A percentile compares a stretch with the other conserved stretches of the same genome.
phyloP scores from a whole-genome alignment of 2,329 filamentous ascomycete genomes.

The Lasiodiplodia sp. region DNA sequence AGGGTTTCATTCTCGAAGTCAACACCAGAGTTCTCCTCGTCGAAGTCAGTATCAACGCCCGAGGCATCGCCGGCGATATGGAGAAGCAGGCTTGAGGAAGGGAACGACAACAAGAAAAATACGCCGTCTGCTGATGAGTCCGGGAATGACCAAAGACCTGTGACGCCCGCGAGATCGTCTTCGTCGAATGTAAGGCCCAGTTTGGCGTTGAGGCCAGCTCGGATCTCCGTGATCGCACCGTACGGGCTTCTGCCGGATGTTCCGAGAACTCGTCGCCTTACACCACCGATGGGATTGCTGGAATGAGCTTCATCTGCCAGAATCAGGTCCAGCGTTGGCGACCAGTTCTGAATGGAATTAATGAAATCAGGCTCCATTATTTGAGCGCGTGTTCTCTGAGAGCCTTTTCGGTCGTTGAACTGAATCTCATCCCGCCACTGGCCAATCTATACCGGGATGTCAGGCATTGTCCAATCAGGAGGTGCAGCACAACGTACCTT shows the following conservation, averaged over 20 bases:
- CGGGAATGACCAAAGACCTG: slow-evolving; percentile 46
- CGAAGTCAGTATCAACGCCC: slow-evolving; percentile 22
- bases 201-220: slow-evolving; percentile 50
- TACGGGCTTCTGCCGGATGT: slow-evolving; percentile 54
- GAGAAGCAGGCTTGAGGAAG: slow-evolving; percentile 41
- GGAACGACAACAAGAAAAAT: slow-evolving; percentile 47
- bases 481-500: slow-evolving; percentile 58
- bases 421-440: slow-evolving; percentile 29
- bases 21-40: slow-evolving; percentile 38
- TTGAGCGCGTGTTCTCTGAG: slow-evolving; percentile 52
- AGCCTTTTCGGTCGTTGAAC: slow-evolving; percentile 36
- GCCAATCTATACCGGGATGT: slow-evolving; percentile 22
- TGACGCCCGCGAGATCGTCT: slow-evolving; percentile 43
- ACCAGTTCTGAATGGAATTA: slow-evolving; percentile 69
- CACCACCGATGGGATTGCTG: slow-evolving; percentile 27
- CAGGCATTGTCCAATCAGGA: not conserved
- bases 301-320: slow-evolving; percentile 36
- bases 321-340: slow-evolving; percentile 59
- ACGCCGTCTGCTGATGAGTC: slow-evolving; percentile 41
- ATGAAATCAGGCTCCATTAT: slow-evolving; percentile 58
- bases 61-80: slow-evolving; percentile 36
- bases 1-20: slow-evolving; percentile 43
- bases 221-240: slow-evolving; percentile 53
- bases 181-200: slow-evolving; percentile 38
- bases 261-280: slow-evolving; percentile 43